Base-by-base conservation (phyloP, 805 yeast species). In the Starmerella davenportii region DNA sequence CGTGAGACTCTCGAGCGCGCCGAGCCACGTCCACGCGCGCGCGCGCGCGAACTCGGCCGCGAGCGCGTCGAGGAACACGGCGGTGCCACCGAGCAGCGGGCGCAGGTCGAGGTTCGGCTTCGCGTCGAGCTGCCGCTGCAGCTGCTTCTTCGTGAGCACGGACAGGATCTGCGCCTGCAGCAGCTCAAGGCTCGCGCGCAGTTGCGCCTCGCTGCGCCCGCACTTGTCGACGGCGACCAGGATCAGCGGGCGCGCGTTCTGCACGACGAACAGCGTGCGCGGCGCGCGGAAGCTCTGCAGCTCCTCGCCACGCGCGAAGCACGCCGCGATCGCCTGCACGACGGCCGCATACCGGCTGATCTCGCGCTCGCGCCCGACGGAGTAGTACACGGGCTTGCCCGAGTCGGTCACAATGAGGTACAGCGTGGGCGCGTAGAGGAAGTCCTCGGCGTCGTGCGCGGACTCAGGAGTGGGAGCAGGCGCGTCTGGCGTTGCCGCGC, bases 31-130 rank as follows among this genome's bases (percentile, higher is more conserved):
- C 21, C 76, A 72, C 0, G 81, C 76, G 41, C 73, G 68, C 31
- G 70, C 65, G 20, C 60, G 58, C 31, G 65, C 59, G 42, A 79
- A 59, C 38, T 68, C 68, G 15, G 58, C 57, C 41, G 78, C 69
- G 5, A 87, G 64, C 1, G 74, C 65, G 43, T 78, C 76, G 34
- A 87, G 58, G 41, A 79, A 80, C 2, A 71, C 69, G 40, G 85
- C 95, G 3, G 87, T 68, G 1, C 75, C 70, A 16, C 82, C 82
- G 20, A 85, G 62, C 21, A 78, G 66, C 41, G 74, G 76, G 18
- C 95, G 62, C 29, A 87, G 59, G 51, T 87, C 96, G 50, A 79
- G 81, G 50, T 81, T 81, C 51, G 79, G 76, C 40, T 92, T 63
- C 43, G 71, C 69, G 37, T 65, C 62, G 53, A 79, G 85, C 27